Evolutionary conservation across 768 basidiomycete species (phyloP), one percentile per base, ranked within the genome.

Genomic region (Lactifluus subvellereus): DNA sequence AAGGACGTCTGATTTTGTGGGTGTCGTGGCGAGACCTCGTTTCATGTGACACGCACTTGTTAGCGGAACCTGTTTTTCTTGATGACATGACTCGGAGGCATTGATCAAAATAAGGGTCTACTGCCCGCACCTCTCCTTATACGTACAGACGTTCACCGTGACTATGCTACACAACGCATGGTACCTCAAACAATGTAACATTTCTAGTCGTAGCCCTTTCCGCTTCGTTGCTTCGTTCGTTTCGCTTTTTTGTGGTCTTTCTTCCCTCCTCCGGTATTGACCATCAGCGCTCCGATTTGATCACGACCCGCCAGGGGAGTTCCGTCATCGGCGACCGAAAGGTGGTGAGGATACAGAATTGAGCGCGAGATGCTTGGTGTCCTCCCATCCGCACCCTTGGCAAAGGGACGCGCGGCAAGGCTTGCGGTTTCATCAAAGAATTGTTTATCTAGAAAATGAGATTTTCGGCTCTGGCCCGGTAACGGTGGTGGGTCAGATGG

Each of bases 221-320:
- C 96, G 71, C 92, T 94, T 65, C 96, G 79, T 74, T 95, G 89
- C 76, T 98, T 98, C 53, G 82, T 83, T 53, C 86, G 76, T 71
- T 89, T 87, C 75, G 80, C 75, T 71, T 87, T 89, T 75, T 93
- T 97, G 77, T 93, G 89, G 67, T 85, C 86, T 72, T 91, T 94
- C 78, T 95, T 96, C 16, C 82, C 83, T 70, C 66, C 74, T 40
- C 72, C 77, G 1, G 64, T 67, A 51, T 68, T 78, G 57, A 76
- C 76, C 43, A 82, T 59, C 14, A 84, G 72, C 3, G 77, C 71
- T 38, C 77, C 77, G 13, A 79, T 72, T 59, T 77, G 77, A 6
- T 78, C 77, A 54, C 77, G 75, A 52, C 74, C 73, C 20, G 76
- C 76, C 35, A 92, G 70, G 10, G 80, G 77, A n/a, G 81, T 84